Evolutionary conservation across 176 grass and related monocot genomes (phyloP).

Genomic region (Rhipidocladum racemiflorum): DNA sequence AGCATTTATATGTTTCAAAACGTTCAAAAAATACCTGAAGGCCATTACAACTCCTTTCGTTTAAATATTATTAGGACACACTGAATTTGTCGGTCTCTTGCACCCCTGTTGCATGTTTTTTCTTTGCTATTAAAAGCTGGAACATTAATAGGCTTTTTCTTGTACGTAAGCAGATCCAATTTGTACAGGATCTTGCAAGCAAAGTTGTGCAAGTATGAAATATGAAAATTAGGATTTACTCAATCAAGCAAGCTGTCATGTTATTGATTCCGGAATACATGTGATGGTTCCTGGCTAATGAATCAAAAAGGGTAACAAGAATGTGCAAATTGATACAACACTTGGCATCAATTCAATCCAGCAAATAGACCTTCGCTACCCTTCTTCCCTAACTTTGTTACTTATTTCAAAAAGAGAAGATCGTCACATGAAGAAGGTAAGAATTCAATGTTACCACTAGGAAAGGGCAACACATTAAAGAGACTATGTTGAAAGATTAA

Average conservation of each 20-base stretch:
- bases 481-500: not conserved
- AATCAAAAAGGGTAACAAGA: not conserved
- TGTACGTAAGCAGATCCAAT: not conserved
- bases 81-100: not conserved
- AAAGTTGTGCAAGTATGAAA: not conserved
- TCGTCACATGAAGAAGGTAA: not conserved
- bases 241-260: not conserved
- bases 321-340: not conserved
- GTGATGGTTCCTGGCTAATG: not conserved
- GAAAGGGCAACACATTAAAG: not conserved
- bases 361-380: not conserved
- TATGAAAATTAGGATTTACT: not conserved
- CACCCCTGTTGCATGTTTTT: not conserved
- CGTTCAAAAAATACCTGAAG: not conserved
- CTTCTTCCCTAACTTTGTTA: not conserved
- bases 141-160: not conserved
- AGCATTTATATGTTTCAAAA: not conserved
- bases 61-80: not conserved
- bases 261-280: not conserved
- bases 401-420: not conserved
- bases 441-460: not conserved
- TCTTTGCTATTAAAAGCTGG: not conserved
- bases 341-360: not conserved
- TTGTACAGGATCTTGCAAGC: not conserved
- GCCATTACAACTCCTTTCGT: not conserved